These are phyloP conservation scores for Fusarium sp. DNA, from an alignment of 2,329 filamentous ascomycete species.

Conservation along the genomic window DNA sequence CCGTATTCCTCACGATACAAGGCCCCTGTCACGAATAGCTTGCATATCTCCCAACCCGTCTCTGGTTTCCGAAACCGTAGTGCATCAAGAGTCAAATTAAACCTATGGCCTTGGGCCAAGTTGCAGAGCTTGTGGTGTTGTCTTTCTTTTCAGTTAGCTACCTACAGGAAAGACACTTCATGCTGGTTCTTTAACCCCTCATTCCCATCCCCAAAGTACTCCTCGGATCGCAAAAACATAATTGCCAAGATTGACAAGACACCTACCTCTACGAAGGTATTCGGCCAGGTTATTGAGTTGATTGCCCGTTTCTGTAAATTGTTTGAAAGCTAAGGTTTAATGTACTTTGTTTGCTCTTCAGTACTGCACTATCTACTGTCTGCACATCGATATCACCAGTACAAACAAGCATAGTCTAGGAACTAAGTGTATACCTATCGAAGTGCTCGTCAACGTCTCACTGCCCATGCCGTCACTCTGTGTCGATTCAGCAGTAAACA, in stretches of 20 bases:
- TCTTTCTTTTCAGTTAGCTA: conserved; percentile 7
- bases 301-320: background rate
- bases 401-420: background rate
- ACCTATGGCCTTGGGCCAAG: conserved; percentile 38
- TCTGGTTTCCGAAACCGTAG: conserved; percentile 14
- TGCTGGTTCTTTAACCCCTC: conserved; percentile 39
- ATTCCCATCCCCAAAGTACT: conserved; percentile 12
- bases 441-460: conserved; percentile 33
- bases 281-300: background rate
- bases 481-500: conserved; percentile 42
- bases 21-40: conserved; percentile 21
- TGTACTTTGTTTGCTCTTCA: conserved; percentile 15
- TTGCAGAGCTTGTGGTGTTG: conserved; percentile 20
- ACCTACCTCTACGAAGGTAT: background rate
- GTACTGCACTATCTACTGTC: background rate
- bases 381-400: conserved; percentile 5
- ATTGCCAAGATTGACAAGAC: background rate
- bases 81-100: conserved; percentile 15
- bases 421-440: background rate
- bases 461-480: conserved; percentile 45
- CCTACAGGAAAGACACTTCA: background rate
- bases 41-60: conserved; percentile 15
- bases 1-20: conserved; percentile 29
- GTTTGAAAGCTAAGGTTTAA: background rate
- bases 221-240: background rate